phyloP scores from a whole-genome alignment of 768 basidiomycete species.

The Mrakia frigida region DNA sequence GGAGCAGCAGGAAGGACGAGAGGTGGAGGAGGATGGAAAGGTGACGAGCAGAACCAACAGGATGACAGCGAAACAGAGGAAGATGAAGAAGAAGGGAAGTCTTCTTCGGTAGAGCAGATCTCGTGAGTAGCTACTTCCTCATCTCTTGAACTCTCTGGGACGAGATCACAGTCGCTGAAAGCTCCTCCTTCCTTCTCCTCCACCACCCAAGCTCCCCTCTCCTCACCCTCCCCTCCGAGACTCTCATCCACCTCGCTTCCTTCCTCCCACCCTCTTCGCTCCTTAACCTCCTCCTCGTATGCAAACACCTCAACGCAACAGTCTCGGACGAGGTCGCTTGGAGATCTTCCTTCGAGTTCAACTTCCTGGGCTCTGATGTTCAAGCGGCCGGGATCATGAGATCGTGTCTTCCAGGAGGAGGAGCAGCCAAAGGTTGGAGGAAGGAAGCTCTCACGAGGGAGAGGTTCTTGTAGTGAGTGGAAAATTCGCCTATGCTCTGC shows the following conservation, averaged over 20 bases:
- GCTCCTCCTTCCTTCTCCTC: not conserved
- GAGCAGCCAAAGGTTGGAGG: conserved; percentile 26
- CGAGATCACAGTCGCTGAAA: not conserved
- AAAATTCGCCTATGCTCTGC: not conserved
- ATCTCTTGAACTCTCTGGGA: not conserved
- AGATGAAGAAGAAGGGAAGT: not conserved
- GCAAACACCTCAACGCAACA: conserved; percentile 12
- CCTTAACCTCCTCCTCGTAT: conserved; percentile 15
- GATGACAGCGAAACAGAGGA: not conserved
- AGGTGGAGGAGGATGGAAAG: not conserved
- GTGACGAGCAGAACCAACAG: not conserved
- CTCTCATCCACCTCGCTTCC: conserved; percentile 22
- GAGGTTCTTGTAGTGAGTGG: conserved; percentile 24
- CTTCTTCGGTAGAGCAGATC: not conserved
- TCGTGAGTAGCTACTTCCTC: not conserved
- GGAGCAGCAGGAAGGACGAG: not conserved
- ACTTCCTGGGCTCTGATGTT: not conserved
- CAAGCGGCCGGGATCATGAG: conserved; percentile 14
- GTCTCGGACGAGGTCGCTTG: conserved; percentile 28
- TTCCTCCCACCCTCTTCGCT: conserved; percentile 27
- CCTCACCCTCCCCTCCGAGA: conserved; percentile 20
- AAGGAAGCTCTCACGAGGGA: conserved; percentile 27
- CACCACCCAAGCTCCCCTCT: conserved; percentile 6
- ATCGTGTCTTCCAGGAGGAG: conserved; percentile 14
- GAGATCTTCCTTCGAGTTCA: conserved; percentile 13